phyloP scores from a whole-genome alignment of 2,329 filamentous ascomycete species.

The Sarocladium kiliense region DNA sequence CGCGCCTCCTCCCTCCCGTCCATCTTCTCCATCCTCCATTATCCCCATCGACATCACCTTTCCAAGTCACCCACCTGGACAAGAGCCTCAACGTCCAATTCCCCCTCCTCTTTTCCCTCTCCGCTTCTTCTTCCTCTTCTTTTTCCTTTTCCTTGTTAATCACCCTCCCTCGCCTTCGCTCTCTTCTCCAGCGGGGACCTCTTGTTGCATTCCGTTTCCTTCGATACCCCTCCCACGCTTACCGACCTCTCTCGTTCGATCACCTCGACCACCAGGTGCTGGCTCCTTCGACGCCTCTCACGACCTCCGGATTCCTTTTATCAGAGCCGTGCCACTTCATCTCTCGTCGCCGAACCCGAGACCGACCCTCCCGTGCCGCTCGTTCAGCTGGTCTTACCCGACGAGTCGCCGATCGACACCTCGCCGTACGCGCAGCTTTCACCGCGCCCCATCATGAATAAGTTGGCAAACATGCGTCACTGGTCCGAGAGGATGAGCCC shows the following conservation, averaged over 20 bases:
- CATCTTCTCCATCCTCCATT: constrained; percentile 13
- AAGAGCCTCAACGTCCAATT: constrained; percentile 16
- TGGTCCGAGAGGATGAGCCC: constrained; percentile 67
- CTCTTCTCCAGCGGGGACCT: constrained; percentile 13
- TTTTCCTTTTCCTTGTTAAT: constrained; percentile 14
- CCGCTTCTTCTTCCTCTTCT: constrained; percentile 31
- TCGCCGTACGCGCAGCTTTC: constrained; percentile 19
- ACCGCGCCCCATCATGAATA: constrained; percentile 55
- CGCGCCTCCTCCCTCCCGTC: constrained; percentile 12
- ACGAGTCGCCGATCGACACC: constrained; percentile 1
- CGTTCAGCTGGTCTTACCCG: background rate
- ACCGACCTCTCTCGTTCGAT: constrained; percentile 3
- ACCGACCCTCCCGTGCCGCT: background rate
- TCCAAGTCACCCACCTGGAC: constrained; percentile 7
- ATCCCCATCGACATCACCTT: constrained; percentile 17
- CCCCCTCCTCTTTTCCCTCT: constrained; percentile 23
- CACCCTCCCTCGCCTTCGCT: constrained; percentile 21
- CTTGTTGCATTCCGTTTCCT: constrained; percentile 5
- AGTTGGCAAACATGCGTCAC: constrained; percentile 67
- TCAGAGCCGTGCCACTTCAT: background rate
- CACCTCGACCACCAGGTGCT: background rate
- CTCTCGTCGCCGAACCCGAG: background rate
- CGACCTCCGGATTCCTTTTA: background rate
- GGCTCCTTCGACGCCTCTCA: background rate
- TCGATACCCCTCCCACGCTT: constrained; percentile 9